A percentile compares a stretch with the other conserved stretches of the same genome.
These are phyloP conservation scores for Xerocomellus chrysenteron DNA, from an alignment of 768 basidiomycete genomes.

Conservation along the genomic window DNA sequence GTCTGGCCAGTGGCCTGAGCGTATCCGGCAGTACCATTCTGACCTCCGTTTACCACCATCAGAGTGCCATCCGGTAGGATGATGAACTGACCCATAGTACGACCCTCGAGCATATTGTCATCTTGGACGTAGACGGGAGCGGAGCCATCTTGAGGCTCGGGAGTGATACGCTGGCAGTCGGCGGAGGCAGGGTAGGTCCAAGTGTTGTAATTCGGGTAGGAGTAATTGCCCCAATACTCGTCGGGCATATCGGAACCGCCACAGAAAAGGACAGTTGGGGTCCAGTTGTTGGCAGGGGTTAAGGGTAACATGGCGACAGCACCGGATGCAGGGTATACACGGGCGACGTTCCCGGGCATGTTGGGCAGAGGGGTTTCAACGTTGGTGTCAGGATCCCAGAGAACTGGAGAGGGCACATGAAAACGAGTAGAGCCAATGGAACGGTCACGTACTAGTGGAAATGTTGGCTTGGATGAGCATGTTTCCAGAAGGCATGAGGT, in stretches of 20 bases:
- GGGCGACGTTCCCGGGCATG: slow-evolving; percentile 71
- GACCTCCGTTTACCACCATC: slow-evolving; percentile 77
- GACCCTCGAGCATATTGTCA: slow-evolving; percentile 69
- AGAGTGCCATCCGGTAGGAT: slow-evolving; percentile 75
- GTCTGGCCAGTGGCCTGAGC: slow-evolving; percentile 53
- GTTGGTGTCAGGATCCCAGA: slow-evolving; percentile 58
- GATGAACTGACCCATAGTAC: slow-evolving; percentile 95
- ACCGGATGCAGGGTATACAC: slow-evolving; percentile 91
- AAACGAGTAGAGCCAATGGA: background rate
- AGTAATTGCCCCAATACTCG: slow-evolving; percentile 75
- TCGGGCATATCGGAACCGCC: slow-evolving; percentile 84
- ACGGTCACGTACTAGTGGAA: slow-evolving; percentile 24
- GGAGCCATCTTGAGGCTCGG: slow-evolving; percentile 75
- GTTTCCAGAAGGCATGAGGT: slow-evolving; percentile 71
- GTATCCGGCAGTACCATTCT: slow-evolving; percentile 90
- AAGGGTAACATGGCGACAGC: slow-evolving; percentile 89
- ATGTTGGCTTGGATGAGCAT: slow-evolving; percentile 83
- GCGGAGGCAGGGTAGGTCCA: slow-evolving; percentile 68
- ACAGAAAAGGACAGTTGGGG: slow-evolving; percentile 84
- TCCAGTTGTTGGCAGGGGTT: slow-evolving; percentile 86
- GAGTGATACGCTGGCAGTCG: slow-evolving; percentile 82
- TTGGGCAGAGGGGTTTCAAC: slow-evolving; percentile 60
- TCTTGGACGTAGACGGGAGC: slow-evolving; percentile 62
- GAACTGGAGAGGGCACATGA: slow-evolving; percentile 27
- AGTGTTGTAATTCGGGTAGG: slow-evolving; percentile 68